Evolutionary conservation across 1,284 basidiomycete genomes (phyloP).

Genomic region (Caloboletus firmus): DNA sequence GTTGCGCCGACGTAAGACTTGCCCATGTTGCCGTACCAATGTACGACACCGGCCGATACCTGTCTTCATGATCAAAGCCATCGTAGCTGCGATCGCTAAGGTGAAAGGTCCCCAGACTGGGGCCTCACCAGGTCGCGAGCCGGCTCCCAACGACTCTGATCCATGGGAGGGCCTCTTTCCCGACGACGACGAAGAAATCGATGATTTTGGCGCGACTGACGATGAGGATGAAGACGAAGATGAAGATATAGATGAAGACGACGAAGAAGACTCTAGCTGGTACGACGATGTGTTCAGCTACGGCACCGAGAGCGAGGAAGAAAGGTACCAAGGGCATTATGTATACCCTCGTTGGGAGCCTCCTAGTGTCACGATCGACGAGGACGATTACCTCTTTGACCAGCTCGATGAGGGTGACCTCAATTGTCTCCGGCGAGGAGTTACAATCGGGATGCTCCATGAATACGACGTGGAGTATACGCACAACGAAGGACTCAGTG

Average conservation of each 20-base stretch:
- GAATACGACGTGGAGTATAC: slow-evolving; percentile 55
- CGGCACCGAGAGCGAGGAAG: slow-evolving; percentile 38
- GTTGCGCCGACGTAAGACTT: slow-evolving; percentile 61
- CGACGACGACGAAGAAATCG: slow-evolving; percentile 42
- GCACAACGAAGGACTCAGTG: slow-evolving; percentile 52
- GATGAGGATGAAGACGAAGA: slow-evolving; percentile 35
- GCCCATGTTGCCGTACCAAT: slow-evolving; percentile 63
- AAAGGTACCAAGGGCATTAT: slow-evolving; percentile 41
- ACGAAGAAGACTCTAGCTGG: slow-evolving; percentile 35
- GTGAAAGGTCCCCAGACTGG: slow-evolving; percentile 28
- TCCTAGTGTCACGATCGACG: slow-evolving; percentile 42
- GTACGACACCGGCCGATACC: slow-evolving; percentile 63
- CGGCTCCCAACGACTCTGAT: slow-evolving; percentile 42
- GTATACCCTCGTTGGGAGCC: slow-evolving; percentile 57
- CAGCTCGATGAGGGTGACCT: slow-evolving; percentile 39
- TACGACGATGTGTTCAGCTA: slow-evolving; percentile 38
- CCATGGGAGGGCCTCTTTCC: slow-evolving; percentile 70
- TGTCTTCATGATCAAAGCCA: slow-evolving; percentile 63
- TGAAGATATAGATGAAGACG: slow-evolving; percentile 30
- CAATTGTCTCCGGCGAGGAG: slow-evolving; percentile 60
- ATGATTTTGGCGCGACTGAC: slow-evolving; percentile 42
- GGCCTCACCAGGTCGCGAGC: slow-evolving; percentile 24
- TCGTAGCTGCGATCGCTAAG: slow-evolving; percentile 50
- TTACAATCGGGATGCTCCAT: slow-evolving; percentile 56
- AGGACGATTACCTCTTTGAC: slow-evolving; percentile 40